Percentiles rank a stretch among this genome's conserved stretches.
Evolutionary conservation across 192 early-diverging fungal species (phyloP).

Genomic region (Coemansia sp.): DNA sequence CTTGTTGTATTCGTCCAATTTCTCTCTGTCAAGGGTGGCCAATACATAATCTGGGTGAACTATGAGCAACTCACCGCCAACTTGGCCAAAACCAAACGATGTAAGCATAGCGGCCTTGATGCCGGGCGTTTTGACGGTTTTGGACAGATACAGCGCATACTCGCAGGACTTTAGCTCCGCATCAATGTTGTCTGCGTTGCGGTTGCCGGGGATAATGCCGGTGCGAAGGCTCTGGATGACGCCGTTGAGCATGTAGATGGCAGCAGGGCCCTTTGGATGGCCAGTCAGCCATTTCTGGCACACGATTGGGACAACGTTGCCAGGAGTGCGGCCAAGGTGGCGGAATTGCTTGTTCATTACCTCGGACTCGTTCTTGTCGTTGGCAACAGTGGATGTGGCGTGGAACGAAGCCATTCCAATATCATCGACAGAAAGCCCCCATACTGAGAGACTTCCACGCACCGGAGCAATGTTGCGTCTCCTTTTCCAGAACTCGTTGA

Average conservation of each 20-base stretch:
- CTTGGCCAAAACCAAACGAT: slow-evolving; percentile 71
- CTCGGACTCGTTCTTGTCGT: slow-evolving; percentile 92
- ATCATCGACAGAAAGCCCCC: too few species aligned
- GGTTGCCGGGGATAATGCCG: slow-evolving; percentile 88
- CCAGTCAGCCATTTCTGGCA: too few species aligned
- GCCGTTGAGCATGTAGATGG: slow-evolving; percentile 93
- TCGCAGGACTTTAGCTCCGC: slow-evolving; percentile 70
- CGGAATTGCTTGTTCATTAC: slow-evolving; percentile 82
- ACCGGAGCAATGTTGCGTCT: slow-evolving; percentile 79
- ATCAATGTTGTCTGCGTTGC: slow-evolving; percentile 60
- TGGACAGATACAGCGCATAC: slow-evolving; percentile 77
- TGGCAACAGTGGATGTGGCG: slow-evolving; percentile 89
- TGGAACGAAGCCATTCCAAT: slow-evolving; percentile 92
- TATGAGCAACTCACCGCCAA: slow-evolving; percentile 64
- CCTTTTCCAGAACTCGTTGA: slow-evolving; percentile 77
- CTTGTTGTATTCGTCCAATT: slow-evolving; percentile 19
- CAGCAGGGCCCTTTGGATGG: slow-evolving; percentile 89
- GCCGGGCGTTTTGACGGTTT: slow-evolving; percentile 63
- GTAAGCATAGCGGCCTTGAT: slow-evolving; percentile 66
- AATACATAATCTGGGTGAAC: slow-evolving; percentile 67
- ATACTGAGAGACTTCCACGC: slow-evolving; percentile 86
- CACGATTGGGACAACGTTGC: too few species aligned
- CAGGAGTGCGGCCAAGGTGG: too few species aligned
- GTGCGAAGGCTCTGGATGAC: slow-evolving; percentile 78
- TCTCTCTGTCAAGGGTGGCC: slow-evolving; percentile 18